These are phyloP conservation scores for Fonsecaea monophora DNA, from an alignment of 2,329 filamentous ascomycete genomes.

Conservation along the genomic window DNA sequence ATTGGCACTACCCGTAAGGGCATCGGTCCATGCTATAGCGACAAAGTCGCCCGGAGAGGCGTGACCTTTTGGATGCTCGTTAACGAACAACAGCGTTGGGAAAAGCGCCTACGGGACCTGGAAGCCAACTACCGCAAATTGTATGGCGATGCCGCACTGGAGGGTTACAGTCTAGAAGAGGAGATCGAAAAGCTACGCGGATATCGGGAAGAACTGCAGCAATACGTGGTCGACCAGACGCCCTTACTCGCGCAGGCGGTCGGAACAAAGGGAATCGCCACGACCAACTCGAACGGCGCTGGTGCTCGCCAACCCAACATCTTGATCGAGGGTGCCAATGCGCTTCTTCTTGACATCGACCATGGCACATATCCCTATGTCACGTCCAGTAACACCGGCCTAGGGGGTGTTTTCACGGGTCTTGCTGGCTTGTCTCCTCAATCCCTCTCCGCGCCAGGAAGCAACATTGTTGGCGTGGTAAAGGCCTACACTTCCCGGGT, in stretches of 20 bases:
- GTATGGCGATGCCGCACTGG: constrained; percentile 60
- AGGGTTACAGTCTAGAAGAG: constrained; percentile 65
- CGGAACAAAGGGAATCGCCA: constrained; percentile 37
- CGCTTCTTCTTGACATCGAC: constrained; percentile 66
- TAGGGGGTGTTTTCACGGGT: constrained; percentile 62
- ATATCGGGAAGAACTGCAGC: constrained; percentile 54
- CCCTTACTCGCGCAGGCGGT: constrained; percentile 36
- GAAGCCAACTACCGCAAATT: constrained; percentile 60
- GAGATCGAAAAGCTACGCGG: constrained; percentile 59
- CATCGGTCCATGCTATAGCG: constrained; percentile 66
- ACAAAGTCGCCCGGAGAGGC: constrained; percentile 66
- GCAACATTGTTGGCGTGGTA: constrained; percentile 64
- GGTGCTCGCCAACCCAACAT: constrained; percentile 57
- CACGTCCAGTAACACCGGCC: constrained; percentile 56
- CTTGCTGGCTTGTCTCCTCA: constrained; percentile 64
- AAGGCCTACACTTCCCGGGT: constrained; percentile 71
- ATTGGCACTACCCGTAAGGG: constrained; percentile 59
- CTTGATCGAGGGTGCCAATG: constrained; percentile 69
- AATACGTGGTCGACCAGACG: constrained; percentile 59
- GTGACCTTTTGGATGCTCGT: constrained; percentile 61
- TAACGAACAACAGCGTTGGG: constrained; percentile 42
- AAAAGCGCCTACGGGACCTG: constrained; percentile 41
- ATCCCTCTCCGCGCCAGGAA: constrained; percentile 56
- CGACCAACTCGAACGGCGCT: constrained; percentile 38
- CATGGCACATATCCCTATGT: constrained; percentile 61